phyloP scores from a whole-genome alignment of 148 eudicot genomes.

The Silene latifolia region DNA sequence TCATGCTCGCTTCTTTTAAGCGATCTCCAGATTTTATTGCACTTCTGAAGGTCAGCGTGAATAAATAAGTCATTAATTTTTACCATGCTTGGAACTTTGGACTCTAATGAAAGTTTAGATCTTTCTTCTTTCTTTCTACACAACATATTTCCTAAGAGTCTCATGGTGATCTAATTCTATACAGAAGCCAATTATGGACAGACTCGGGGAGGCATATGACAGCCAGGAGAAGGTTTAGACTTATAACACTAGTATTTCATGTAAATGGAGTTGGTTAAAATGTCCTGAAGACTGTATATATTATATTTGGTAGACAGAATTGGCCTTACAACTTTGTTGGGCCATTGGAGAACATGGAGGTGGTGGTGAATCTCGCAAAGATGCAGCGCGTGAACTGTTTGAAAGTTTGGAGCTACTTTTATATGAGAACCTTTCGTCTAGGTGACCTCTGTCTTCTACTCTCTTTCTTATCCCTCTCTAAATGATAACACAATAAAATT shows the following conservation, averaged over 20 bases:
- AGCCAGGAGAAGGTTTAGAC: slow-evolving; percentile 70
- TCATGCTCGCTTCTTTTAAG: slow-evolving; percentile 90
- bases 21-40: slow-evolving; percentile 81
- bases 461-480: slow-evolving; percentile 3
- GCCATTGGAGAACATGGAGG: slow-evolving; percentile 99
- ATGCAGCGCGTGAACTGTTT: slow-evolving; percentile 95
- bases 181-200: slow-evolving; percentile 93
- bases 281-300: slow-evolving; percentile 3
- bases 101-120: background rate
- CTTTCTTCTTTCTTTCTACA: background rate
- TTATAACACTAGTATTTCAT: background rate
- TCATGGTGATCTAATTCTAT: slow-evolving; percentile 18
- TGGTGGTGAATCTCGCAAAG: slow-evolving; percentile 85
- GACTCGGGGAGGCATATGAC: slow-evolving; percentile 97
- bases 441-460: slow-evolving; percentile 37
- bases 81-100: background rate
- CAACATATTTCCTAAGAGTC: slow-evolving; percentile 7
- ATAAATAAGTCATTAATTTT: background rate
- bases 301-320: slow-evolving; percentile 62
- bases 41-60: slow-evolving; percentile 67
- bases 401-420: slow-evolving; percentile 92
- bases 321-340: slow-evolving; percentile 96
- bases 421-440: slow-evolving; percentile 90
- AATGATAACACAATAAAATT: background rate
- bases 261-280: background rate